Evolutionary conservation across 345 rosid species (phyloP).

Genomic region (Pugionium cornutum): DNA sequence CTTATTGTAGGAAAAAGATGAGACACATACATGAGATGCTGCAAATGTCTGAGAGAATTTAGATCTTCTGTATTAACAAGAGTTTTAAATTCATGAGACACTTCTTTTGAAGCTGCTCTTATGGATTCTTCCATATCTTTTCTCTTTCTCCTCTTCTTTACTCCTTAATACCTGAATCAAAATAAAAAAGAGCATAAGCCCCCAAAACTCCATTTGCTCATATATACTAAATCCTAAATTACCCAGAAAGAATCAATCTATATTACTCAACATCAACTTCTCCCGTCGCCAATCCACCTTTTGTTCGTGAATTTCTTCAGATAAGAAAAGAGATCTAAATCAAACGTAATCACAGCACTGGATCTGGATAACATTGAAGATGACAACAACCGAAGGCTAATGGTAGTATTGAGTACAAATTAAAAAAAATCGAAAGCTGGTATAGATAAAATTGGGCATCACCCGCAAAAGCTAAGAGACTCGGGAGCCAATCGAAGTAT

Average conservation of each 20-base stretch:
- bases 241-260: background rate
- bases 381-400: background rate
- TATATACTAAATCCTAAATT: background rate
- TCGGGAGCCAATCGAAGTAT: no score
- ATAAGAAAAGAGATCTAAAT: background rate
- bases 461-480: no score
- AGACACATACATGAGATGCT: conserved; percentile 64
- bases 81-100: conserved; percentile 73
- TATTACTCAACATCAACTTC: no score
- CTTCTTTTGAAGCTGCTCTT: conserved; percentile 63
- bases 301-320: background rate
- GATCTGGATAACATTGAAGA: background rate
- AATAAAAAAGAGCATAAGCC: background rate
- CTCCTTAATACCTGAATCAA: no score
- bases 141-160: background rate
- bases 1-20: background rate
- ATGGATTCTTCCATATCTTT: conserved; percentile 49
- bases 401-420: background rate
- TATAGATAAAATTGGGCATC: no score
- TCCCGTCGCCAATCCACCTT: background rate
- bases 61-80: conserved; percentile 59
- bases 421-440: no score
- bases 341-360: background rate
- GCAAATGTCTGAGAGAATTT: conserved; percentile 67
- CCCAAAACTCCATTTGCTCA: background rate